Base-by-base conservation (phyloP, 768 basidiomycete genomes). In the Collybia nuda region DNA sequence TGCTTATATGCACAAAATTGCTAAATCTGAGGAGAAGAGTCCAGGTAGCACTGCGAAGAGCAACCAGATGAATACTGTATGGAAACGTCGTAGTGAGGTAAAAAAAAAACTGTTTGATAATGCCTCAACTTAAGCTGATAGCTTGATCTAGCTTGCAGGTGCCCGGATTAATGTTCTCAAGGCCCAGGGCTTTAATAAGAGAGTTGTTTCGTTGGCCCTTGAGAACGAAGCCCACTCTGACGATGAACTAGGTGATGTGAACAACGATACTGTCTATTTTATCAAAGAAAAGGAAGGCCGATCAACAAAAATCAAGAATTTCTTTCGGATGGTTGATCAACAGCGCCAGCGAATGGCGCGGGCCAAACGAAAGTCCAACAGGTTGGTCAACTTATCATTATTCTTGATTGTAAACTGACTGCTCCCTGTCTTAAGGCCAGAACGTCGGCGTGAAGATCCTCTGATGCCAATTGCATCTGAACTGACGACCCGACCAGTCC, bases 1-100 rank as follows among this genome's bases (percentile, higher is more conserved):
- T 40, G 54, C 53, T 9, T 50, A 56, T 22, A 54, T 59, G 47
- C 47, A 51, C 28, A 32, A 29, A 2, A 40, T 54, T 21, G 53
- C 50, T 0, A 56, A 52, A 43, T 26, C 14, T 3, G 58, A 59
- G 19, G 48, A 26, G 6, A 59, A 52, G 45, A 44, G 9, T 38
- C 53, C 50, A n/a, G 55, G 53, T 14, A 44, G 46, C 21, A 48
- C 50, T 32, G 44, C 23, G 15, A 44, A 44, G 40, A 39, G 18
- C 18, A 47, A 52, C 23, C 36, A 38, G 42, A 53, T 45, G 37
- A 32, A 5, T 21, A 36, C 17, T n/a, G 41, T 48, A 6, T 53
- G 40, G 12, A 53, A 48, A 21, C 26, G 40, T 14, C 47, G 41
- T 8, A 29, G 24, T 32, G 17, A 18, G 22, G 51, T 47, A n/a